A percentile compares a stretch with the other conserved stretches of the same genome.
Conservation (phyloP, 495 filamentous ascomycete species). For the Xylaria acuta region DNA sequence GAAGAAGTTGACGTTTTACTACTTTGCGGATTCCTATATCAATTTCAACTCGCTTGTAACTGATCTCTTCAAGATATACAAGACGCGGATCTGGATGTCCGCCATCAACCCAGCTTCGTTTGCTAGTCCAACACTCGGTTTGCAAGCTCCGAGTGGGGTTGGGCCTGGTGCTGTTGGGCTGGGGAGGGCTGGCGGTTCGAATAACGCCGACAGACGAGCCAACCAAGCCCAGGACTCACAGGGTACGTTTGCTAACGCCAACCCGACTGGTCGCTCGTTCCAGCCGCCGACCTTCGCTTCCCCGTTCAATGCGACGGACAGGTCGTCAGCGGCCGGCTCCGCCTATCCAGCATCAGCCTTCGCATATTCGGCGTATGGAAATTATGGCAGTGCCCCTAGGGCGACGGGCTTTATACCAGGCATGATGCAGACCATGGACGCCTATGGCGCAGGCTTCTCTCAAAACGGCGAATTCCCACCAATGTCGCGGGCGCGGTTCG, state of each 20-base stretch:
- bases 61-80: slow-evolving; percentile 98
- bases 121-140: slow-evolving; percentile 76
- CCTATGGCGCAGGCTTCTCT: slow-evolving; percentile 50
- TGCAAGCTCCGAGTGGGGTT: slow-evolving; percentile 69
- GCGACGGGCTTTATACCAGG: slow-evolving; percentile 44
- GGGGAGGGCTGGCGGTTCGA: slow-evolving; percentile 44
- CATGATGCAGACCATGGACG: slow-evolving; percentile 50
- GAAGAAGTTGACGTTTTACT: slow-evolving; percentile 99
- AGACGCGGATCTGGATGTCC: slow-evolving; percentile 99
- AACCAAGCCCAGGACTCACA: slow-evolving; percentile 53
- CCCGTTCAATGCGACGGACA: slow-evolving; percentile 44
- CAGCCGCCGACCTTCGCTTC: slow-evolving; percentile 43
- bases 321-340: slow-evolving; percentile 39
- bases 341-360: slow-evolving; percentile 46
- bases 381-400: slow-evolving; percentile 49
- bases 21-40: slow-evolving; percentile 97
- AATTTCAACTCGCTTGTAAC: slow-evolving; percentile 98
- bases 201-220: slow-evolving; percentile 54
- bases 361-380: slow-evolving; percentile 53
- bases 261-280: slow-evolving; percentile 46
- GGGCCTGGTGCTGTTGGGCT: slow-evolving; percentile 65
- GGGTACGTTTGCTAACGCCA: slow-evolving; percentile 42
- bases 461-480: slow-evolving; percentile 48
- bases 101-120: slow-evolving; percentile 98
- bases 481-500: slow-evolving; percentile 50